Evolutionary conservation across 345 rosid genomes (phyloP).

Genomic region (Moricandia moricandioides): DNA sequence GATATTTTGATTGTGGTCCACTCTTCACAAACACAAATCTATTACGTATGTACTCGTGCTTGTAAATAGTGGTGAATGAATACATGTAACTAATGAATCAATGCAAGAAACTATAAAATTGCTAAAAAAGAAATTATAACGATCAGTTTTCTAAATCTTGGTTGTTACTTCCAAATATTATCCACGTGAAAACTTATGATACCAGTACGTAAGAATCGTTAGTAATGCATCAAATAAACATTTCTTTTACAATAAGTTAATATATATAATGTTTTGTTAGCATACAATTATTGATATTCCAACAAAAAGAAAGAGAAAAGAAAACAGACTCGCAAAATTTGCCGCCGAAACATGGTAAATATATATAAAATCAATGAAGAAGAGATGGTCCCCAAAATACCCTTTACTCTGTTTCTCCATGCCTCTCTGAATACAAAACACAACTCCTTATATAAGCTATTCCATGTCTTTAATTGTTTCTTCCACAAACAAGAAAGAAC

Average conservation of each 20-base stretch:
- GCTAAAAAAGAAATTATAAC: neutral
- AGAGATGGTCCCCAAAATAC: constrained; percentile 23
- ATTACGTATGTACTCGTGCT: neutral
- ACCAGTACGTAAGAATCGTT: neutral
- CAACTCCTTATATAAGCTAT: constrained; percentile 24
- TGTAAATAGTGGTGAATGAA: neutral
- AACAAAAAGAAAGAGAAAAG: neutral
- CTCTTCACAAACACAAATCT: neutral
- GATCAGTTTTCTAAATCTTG: neutral
- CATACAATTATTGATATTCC: neutral
- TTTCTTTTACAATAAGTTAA: neutral
- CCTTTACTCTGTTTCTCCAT: neutral
- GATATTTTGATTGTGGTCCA: neutral
- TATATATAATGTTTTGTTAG: neutral
- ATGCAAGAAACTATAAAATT: neutral
- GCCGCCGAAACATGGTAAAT: neutral
- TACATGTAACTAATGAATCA: neutral
- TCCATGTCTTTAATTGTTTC: constrained; percentile 5
- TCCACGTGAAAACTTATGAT: neutral
- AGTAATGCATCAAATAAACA: neutral
- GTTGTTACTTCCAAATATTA: neutral
- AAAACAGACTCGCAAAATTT: neutral
- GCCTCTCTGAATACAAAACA: constrained; percentile 18
- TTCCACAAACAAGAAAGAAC: constrained; percentile 15
- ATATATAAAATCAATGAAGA: neutral